Conservation (phyloP, 2,329 filamentous ascomycete genomes). For the Tolypocladium album region DNA sequence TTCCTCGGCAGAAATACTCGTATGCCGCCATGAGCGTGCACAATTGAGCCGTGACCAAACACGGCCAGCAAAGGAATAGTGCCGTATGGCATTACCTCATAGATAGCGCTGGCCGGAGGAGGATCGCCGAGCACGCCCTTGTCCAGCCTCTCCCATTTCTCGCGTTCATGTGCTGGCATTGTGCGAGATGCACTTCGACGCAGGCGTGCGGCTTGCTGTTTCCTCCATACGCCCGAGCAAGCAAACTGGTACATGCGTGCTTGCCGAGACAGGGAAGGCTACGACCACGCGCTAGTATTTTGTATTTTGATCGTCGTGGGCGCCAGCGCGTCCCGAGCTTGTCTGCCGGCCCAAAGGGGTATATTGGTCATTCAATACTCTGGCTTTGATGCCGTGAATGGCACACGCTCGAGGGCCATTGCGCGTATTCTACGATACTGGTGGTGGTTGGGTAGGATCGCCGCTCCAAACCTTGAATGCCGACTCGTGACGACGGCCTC, state of each 20-base stretch:
- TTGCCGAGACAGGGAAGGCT: background rate
- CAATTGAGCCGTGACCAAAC: background rate
- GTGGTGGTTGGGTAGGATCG: constrained; percentile 3
- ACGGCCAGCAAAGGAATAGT: background rate
- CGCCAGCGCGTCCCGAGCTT: background rate
- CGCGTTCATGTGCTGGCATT: background rate
- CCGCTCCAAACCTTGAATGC: background rate
- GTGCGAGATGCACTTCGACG: background rate
- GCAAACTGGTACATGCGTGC: background rate
- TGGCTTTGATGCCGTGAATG: background rate
- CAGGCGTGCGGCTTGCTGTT: background rate
- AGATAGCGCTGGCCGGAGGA: constrained; percentile 1
- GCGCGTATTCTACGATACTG: background rate
- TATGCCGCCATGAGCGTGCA: background rate
- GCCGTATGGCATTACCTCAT: constrained; percentile 7
- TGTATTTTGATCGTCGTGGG: background rate
- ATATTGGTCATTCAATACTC: background rate
- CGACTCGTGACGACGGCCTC: background rate
- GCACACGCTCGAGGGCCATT: background rate
- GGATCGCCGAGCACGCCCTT: constrained; percentile 2
- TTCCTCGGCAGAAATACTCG: background rate
- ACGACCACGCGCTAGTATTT: background rate
- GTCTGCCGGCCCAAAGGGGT: background rate
- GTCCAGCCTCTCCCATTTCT: background rate
- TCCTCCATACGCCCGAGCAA: background rate